Evolutionary conservation across 2,329 filamentous ascomycete genomes (phyloP).

Genomic region (Colletotrichum camelliae): DNA sequence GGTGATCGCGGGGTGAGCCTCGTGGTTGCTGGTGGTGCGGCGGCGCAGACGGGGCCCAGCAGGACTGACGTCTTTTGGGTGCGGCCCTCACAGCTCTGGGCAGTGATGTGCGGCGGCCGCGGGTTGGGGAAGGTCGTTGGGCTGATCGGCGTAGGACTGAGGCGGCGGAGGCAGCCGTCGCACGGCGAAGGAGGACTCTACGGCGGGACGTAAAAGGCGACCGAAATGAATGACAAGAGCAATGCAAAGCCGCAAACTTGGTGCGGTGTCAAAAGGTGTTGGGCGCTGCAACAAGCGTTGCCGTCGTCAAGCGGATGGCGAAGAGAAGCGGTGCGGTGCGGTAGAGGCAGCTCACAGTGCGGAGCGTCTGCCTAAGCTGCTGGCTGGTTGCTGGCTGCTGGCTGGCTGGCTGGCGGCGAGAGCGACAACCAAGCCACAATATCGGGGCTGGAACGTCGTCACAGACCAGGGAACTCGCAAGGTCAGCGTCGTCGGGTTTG

Average conservation of each 20-base stretch:
- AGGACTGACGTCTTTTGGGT: slow-evolving; percentile 16
- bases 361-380: not conserved
- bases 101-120: not conserved
- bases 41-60: slow-evolving; percentile 6
- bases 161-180: not conserved
- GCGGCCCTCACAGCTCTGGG: not conserved
- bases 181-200: not conserved
- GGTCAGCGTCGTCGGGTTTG: slow-evolving; percentile 1
- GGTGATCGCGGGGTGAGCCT: slow-evolving; percentile 13
- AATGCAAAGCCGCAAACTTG: not conserved
- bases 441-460: slow-evolving; percentile 17
- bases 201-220: not conserved
- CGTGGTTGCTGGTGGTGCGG: not conserved
- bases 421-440: slow-evolving; percentile 22
- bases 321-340: not conserved
- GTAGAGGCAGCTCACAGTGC: not conserved
- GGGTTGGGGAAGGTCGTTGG: slow-evolving; percentile 5
- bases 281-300: not conserved
- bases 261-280: not conserved
- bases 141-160: slow-evolving; percentile 2
- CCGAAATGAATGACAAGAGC: not conserved
- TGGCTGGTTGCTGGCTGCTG: not conserved
- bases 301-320: not conserved
- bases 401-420: not conserved
- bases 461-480: slow-evolving; percentile 1